These are phyloP conservation scores for Pseudomassariella vexata DNA, from an alignment of 2,329 filamentous ascomycete species.

Conservation along the genomic window DNA sequence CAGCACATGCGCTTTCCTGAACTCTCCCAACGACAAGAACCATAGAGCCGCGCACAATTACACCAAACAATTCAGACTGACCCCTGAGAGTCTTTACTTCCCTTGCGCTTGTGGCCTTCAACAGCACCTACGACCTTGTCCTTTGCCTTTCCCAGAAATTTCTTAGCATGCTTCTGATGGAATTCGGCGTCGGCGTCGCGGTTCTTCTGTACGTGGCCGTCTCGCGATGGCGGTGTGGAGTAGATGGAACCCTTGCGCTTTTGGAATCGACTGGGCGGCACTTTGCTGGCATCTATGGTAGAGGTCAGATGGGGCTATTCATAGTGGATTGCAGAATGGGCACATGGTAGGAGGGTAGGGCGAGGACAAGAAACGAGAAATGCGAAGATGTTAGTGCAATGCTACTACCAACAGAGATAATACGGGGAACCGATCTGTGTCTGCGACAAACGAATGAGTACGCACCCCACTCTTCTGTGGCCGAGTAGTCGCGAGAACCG, in stretches of 20 bases:
- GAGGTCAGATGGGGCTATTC: neutral
- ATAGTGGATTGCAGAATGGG: conserved; percentile 6
- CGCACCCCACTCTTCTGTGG: conserved; percentile 44
- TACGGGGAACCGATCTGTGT: too few relatives aligned
- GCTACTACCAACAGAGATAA: too few relatives aligned
- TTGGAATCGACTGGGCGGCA: conserved; percentile 62
- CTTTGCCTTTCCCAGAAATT: conserved; percentile 34
- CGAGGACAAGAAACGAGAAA: neutral
- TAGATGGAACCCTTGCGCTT: conserved; percentile 66
- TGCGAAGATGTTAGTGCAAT: too few relatives aligned
- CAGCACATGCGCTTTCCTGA: too few relatives aligned
- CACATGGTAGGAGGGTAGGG: conserved; percentile 3
- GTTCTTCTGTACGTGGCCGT: conserved; percentile 58
- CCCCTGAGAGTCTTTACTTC: too few relatives aligned
- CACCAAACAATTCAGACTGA: too few relatives aligned
- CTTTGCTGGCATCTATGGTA: conserved; percentile 55
- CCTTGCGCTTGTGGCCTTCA: too few relatives aligned
- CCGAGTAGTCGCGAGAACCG: conserved; percentile 22
- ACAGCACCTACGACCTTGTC: too few relatives aligned
- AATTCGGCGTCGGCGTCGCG: conserved; percentile 48
- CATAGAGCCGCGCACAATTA: too few relatives aligned
- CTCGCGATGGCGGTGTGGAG: conserved; percentile 57
- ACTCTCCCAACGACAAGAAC: too few relatives aligned
- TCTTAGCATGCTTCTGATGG: conserved; percentile 52
- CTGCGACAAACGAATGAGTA: too few relatives aligned